Percentiles rank a stretch among this genome's conserved stretches.
phyloP scores from a whole-genome alignment of 495 filamentous ascomycete species.

The Cercophora newfieldiana region DNA sequence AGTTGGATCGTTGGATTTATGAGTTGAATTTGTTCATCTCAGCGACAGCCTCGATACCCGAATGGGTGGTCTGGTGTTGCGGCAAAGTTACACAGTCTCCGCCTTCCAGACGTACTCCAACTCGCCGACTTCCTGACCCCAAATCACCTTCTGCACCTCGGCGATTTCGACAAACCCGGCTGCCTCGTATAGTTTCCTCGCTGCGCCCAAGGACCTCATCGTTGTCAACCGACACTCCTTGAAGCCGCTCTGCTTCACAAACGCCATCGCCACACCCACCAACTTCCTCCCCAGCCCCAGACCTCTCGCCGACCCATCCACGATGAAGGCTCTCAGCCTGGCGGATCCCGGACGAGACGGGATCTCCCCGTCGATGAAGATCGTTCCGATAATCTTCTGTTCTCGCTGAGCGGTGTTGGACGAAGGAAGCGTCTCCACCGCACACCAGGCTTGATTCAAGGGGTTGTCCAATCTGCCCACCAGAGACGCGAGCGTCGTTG shows the following conservation, averaged over 20 bases:
- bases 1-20: slow-evolving; percentile 18
- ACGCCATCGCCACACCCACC: slow-evolving; percentile 32
- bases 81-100: too few species aligned
- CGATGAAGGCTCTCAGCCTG: slow-evolving; percentile 34
- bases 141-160: slow-evolving; percentile 16
- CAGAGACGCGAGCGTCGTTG: slow-evolving; percentile 18
- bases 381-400: slow-evolving; percentile 30
- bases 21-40: neutral
- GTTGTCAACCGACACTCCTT: slow-evolving; percentile 30
- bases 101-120: slow-evolving; percentile 28
- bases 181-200: slow-evolving; percentile 29
- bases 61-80: too few species aligned
- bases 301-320: slow-evolving; percentile 29
- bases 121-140: slow-evolving; percentile 12
- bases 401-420: neutral
- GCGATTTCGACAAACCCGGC: slow-evolving; percentile 23
- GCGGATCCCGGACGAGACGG: slow-evolving; percentile 16
- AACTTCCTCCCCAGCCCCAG: slow-evolving; percentile 31
- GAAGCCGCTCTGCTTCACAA: slow-evolving; percentile 30
- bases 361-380: slow-evolving; percentile 35
- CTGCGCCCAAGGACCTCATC: slow-evolving; percentile 19
- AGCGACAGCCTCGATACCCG: too few species aligned
- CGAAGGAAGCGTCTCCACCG: slow-evolving; percentile 17
- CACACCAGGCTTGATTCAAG: slow-evolving; percentile 31
- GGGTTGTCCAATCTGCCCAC: slow-evolving; percentile 28